A percentile compares a stretch with the other conserved stretches of the same genome.
phyloP scores from a whole-genome alignment of 2,329 filamentous ascomycete genomes.

The Rutstroemia sydowiana region DNA sequence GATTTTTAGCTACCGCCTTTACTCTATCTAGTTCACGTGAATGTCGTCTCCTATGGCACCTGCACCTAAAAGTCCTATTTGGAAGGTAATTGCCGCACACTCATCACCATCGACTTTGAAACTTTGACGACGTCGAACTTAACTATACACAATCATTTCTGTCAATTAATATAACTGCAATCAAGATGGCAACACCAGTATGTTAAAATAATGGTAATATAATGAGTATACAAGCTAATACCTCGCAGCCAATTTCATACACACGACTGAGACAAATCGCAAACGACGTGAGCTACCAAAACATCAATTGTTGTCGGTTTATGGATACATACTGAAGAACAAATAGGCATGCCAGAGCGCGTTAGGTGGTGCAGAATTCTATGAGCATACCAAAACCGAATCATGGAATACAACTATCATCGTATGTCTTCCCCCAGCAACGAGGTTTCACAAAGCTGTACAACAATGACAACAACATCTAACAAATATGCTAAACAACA shows the following conservation, averaged over 20 bases:
- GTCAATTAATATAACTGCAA: not conserved
- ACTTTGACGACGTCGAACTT: not conserved
- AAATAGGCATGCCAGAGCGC: constrained; percentile 73
- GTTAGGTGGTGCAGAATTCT: constrained; percentile 66
- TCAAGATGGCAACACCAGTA: constrained; percentile 20
- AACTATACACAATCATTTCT: not conserved
- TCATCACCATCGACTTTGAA: not conserved
- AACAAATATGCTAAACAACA: constrained; percentile 29
- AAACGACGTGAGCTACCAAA: constrained; percentile 58
- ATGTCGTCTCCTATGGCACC: too few relatives aligned
- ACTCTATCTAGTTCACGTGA: too few relatives aligned
- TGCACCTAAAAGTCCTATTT: too few relatives aligned
- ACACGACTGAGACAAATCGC: constrained; percentile 79
- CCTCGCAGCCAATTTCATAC: constrained; percentile 61
- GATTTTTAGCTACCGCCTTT: not conserved
- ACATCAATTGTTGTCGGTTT: not conserved
- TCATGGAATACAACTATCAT: constrained; percentile 92
- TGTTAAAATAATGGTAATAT: not conserved
- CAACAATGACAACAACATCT: constrained; percentile 2
- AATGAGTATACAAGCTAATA: constrained; percentile 5
- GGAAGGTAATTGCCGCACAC: not conserved
- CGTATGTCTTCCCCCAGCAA: constrained; percentile 45
- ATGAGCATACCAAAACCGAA: constrained; percentile 79
- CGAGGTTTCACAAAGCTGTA: not conserved
- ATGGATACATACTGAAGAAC: not conserved